Evolutionary conservation across 495 filamentous ascomycete species (phyloP), one percentile per base, ranked within the genome.

Genomic region (Bacidia rubella): DNA sequence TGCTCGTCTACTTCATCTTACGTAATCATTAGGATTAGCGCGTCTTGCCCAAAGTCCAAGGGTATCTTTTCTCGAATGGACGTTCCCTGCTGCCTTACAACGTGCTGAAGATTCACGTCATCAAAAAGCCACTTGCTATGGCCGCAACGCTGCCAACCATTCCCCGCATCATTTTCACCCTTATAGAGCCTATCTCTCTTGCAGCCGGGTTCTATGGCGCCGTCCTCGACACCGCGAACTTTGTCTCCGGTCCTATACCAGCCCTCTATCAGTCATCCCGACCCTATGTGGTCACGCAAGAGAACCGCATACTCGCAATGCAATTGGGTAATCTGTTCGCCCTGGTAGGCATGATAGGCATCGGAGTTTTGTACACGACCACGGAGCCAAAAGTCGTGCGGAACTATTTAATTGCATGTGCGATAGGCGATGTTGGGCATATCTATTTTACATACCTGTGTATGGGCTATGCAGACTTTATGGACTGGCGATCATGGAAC

Each of bases 241-340:
- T 87, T 62, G 73, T 82, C 52, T 57, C 69, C 12, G 69, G 74
- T 47, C 83, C 86, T 66, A 68, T 81, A 43, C 69, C 75, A 19
- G 51, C 60, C 7, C 61, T 62, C n/a, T 46, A 60, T 20, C 48
- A 26, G n/a, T 47, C 41, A 20, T 57, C 56, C 41, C 61, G 58
- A 15, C 65, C 59, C 47, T 64, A 71, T 47, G 67, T 71, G 10
- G 72, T 71, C 55, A 71, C 68, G 45, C 47, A 24, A 21, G 26
- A 29, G 23, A 22, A 32, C 22, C 59, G 67, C 12, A 67, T 75
- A 11, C 61, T 81, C 10, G 74, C 74, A 39, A 71, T 80, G 32
- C 79, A 86, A 62, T 69, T 87, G 0, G 81, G 77, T 41, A 87
- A 87, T 57, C 61, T 77, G 11, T 89, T 86, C 60, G 70, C 73